Base-by-base conservation (phyloP, 805 yeast species). In the Spathaspora passalidarum region DNA sequence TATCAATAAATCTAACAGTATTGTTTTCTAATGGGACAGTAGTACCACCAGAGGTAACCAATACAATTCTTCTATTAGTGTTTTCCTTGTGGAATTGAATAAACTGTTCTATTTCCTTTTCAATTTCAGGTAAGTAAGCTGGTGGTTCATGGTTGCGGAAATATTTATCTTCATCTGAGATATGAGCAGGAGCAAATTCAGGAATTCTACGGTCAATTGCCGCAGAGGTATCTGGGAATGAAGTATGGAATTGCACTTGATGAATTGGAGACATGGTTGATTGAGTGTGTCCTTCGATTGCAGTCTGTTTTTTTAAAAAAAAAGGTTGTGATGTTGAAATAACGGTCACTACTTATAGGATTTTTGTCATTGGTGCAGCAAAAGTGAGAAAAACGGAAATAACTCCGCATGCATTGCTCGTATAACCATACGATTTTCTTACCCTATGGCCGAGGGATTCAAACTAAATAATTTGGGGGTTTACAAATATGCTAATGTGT, bases 1-100 rank as follows among this genome's bases (percentile, higher is more conserved):
- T 94, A 66, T 94, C 99, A 57, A 94, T 90, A 65, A 94, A 94
- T 44, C 99, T 70, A 5, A 94, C 99, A 0, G 99, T 94, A 60
- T 94, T 94, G 65, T 90, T 91, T 59, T 94, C 99, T 53, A 94
- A 71, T 0, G 99, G 99, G 0, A 94, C 99, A 0, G 97, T 92
- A 0, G 99, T 94, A 18, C 99, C 99, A 19, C 99, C 99, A 7
- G 92, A 82, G 0, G 99, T 94, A 2, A 92, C 96, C 38, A 92
- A 68, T 0, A 82, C 98, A 11, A 92, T 78, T 40, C 75, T 79
- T 44, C 75, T 71, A 3, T 70, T 66, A 3, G 74, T 58, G 32
- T 61, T 54, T 11, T 62, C 52, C 19, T 42, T 32, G 57, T 89
- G 96, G 47, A 56, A 66, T 18, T 75, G 63, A 38, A 91, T 76